Evolutionary conservation across 164 flowering plant genomes (phyloP).

Genomic region (Magnolia kwangsiensis): DNA sequence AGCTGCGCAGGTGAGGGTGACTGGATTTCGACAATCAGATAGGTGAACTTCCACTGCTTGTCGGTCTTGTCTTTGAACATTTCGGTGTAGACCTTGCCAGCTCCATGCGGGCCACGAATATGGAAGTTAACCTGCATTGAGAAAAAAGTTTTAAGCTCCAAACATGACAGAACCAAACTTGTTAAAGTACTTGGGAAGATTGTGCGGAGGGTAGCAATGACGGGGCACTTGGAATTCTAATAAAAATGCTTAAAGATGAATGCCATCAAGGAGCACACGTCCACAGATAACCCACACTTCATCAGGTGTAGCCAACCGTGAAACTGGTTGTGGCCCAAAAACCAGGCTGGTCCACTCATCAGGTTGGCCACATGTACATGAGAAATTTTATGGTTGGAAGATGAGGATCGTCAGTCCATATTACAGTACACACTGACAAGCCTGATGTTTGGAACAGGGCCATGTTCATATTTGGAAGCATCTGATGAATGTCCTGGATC

Average conservation of each 20-base stretch:
- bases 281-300: background rate
- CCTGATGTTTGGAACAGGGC: background rate
- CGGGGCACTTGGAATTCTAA: too few species aligned
- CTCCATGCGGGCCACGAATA: conserved; percentile 87
- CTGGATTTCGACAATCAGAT: conserved; percentile 66
- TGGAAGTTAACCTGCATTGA: conserved; percentile 62
- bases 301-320: background rate
- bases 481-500: background rate
- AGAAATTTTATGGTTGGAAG: too few species aligned
- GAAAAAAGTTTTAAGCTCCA: background rate
- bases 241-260: too few species aligned
- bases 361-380: too few species aligned
- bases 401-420: too few species aligned
- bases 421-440: background rate
- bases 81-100: conserved; percentile 68
- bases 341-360: too few species aligned
- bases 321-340: background rate
- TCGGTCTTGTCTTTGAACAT: conserved; percentile 91
- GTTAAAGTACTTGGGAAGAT: background rate
- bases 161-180: background rate
- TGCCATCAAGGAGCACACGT: too few species aligned
- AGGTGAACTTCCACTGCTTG: conserved; percentile 84
- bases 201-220: background rate
- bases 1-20: conserved; percentile 63
- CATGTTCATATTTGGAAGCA: background rate